Evolutionary conservation across 495 filamentous ascomycete genomes (phyloP).

Genomic region (Friedmanniomyces simplex): DNA sequence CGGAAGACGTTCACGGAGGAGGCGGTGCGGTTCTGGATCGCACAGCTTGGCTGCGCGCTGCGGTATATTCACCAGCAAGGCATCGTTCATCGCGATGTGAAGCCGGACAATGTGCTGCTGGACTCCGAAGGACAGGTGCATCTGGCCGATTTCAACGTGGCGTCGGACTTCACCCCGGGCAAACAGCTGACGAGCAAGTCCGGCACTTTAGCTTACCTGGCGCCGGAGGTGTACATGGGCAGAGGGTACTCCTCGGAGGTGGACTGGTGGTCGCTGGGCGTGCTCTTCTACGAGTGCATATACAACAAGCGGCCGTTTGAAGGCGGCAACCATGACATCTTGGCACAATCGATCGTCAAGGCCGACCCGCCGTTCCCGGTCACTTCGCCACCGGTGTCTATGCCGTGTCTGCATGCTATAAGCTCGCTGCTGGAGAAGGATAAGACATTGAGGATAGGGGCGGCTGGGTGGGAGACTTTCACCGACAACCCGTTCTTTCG

Average conservation of each 20-base stretch:
- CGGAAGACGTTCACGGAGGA: constrained; percentile 97
- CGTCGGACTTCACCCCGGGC: constrained; percentile 78
- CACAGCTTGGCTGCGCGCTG: constrained; percentile 85
- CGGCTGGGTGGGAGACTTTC: constrained; percentile 66
- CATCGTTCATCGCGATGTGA: constrained; percentile 93
- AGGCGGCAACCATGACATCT: constrained; percentile 66
- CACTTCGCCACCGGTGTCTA: constrained; percentile 78
- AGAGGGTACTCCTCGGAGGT: constrained; percentile 76
- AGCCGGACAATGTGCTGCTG: constrained; percentile 92
- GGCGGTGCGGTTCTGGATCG: constrained; percentile 91
- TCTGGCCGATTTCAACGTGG: constrained; percentile 97
- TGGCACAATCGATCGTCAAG: constrained; percentile 72
- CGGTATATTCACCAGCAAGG: constrained; percentile 83
- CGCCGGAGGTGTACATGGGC: constrained; percentile 88
- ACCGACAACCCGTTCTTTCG: constrained; percentile 82
- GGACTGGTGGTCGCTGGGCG: constrained; percentile 97
- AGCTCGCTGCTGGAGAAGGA: constrained; percentile 71
- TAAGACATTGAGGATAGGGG: constrained; percentile 68
- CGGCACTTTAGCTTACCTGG: constrained; percentile 89
- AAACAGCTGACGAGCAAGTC: constrained; percentile 88
- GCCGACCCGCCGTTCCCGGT: constrained; percentile 78
- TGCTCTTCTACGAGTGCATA: constrained; percentile 97
- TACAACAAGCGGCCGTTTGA: constrained; percentile 98
- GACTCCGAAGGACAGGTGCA: constrained; percentile 94
- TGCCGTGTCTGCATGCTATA: constrained; percentile 77